Conservation (phyloP, 306 rosid species). For the Medicago ruthenica region DNA sequence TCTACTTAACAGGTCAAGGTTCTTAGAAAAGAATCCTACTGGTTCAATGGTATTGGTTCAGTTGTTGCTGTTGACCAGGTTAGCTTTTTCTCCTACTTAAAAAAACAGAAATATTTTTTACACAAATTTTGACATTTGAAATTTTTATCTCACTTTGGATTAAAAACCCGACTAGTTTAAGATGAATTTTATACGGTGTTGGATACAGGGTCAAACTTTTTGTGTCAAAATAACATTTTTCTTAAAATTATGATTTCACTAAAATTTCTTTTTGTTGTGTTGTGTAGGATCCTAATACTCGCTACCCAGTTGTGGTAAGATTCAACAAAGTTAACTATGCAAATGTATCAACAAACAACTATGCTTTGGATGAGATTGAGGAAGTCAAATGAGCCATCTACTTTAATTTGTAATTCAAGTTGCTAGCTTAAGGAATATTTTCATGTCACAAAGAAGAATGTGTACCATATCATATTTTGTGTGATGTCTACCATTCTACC, state of each 20-base stretch:
- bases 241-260: too few relatives aligned
- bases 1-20: constrained; percentile 64
- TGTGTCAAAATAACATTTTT: too few relatives aligned
- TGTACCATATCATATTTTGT: background rate
- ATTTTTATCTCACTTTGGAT: too few relatives aligned
- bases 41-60: constrained; percentile 76
- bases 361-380: constrained; percentile 82
- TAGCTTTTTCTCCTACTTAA: constrained; percentile 40
- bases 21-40: constrained; percentile 83
- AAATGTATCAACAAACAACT: constrained; percentile 87
- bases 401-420: constrained; percentile 7
- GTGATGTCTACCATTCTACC: background rate
- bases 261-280: background rate
- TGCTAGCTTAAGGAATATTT: background rate
- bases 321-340: constrained; percentile 87
- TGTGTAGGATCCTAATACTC: constrained; percentile 70
- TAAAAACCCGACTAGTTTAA: too few relatives aligned
- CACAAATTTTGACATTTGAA: too few relatives aligned
- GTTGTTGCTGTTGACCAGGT: constrained; percentile 86
- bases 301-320: constrained; percentile 86
- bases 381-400: constrained; percentile 60
- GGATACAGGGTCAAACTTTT: too few relatives aligned
- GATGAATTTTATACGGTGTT: too few relatives aligned
- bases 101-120: background rate
- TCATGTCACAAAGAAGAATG: background rate